Percentiles rank a stretch among this genome's conserved stretches.
Evolutionary conservation across 371 early-diverging fungal species (phyloP).

Genomic region (Antonospora locustae): DNA sequence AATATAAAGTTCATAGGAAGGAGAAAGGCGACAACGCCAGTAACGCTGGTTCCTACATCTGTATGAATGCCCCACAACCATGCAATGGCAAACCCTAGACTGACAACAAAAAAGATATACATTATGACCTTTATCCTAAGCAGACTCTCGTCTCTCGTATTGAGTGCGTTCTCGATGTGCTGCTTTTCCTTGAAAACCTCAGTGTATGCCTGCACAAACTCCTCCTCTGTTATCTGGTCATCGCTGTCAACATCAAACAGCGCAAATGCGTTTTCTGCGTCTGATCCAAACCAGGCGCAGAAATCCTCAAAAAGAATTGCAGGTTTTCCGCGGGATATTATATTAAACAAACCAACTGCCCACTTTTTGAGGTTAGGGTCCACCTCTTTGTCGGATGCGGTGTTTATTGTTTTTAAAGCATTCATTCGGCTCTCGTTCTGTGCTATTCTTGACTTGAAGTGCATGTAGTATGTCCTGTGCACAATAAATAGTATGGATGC

Average conservation of each 20-base stretch:
- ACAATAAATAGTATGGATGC: too few relatives aligned
- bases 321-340: slow-evolving; percentile 1
- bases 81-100: too few relatives aligned
- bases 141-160: background rate
- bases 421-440: too few relatives aligned
- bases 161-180: background rate
- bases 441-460: too few relatives aligned
- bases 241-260: slow-evolving; percentile 8
- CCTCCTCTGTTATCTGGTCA: slow-evolving; percentile 3
- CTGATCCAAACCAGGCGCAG: slow-evolving; percentile 4
- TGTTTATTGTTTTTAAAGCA: too few relatives aligned
- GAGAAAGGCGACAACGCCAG: slow-evolving; percentile 14
- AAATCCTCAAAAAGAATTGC: slow-evolving; percentile 5
- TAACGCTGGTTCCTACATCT: background rate
- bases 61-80: background rate
- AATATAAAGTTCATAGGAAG: slow-evolving; percentile 34
- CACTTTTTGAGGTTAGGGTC: too few relatives aligned
- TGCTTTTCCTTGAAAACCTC: slow-evolving; percentile 10
- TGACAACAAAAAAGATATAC: background rate
- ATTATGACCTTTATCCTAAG: slow-evolving; percentile 1
- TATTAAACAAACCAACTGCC: too few relatives aligned
- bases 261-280: slow-evolving; percentile 10
- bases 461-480: too few relatives aligned
- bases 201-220: slow-evolving; percentile 8
- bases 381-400: too few relatives aligned